Evolutionary conservation across 768 basidiomycete species (phyloP).

Genomic region (Lentinus tigrinus): DNA sequence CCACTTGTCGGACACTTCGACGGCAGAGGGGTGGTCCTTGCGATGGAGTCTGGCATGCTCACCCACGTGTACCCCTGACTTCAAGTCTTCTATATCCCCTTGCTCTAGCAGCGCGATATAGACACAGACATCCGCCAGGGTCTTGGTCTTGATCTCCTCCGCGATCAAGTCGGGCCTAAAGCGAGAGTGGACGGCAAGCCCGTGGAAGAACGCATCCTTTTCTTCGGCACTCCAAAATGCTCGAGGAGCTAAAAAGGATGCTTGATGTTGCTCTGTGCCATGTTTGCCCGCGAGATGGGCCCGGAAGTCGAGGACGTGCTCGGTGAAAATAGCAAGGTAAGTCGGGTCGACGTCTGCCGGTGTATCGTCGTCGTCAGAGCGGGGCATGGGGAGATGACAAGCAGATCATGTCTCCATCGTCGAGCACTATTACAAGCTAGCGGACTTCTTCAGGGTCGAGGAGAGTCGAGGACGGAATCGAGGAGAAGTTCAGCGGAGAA

Average conservation of each 20-base stretch:
- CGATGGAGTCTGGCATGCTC: slow-evolving; percentile 8
- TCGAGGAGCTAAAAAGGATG: slow-evolving; percentile 28
- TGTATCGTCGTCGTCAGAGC: slow-evolving; percentile 14
- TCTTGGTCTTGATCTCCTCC: slow-evolving; percentile 62
- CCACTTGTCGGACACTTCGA: slow-evolving; percentile 53
- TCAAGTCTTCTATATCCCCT: background rate
- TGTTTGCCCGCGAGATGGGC: slow-evolving; percentile 38
- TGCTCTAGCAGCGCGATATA: slow-evolving; percentile 60
- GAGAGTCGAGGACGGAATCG: background rate
- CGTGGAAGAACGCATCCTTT: slow-evolving; percentile 71
- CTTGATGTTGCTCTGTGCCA: slow-evolving; percentile 32
- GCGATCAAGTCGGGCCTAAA: slow-evolving; percentile 79
- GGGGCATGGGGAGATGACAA: slow-evolving; percentile 3
- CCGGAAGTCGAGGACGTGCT: slow-evolving; percentile 34
- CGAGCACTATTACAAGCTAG: background rate
- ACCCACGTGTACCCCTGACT: slow-evolving; percentile 23
- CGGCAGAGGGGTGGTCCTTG: slow-evolving; percentile 43
- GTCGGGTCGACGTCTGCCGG: slow-evolving; percentile 8
- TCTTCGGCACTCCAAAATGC: slow-evolving; percentile 68
- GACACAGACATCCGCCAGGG: slow-evolving; percentile 60
- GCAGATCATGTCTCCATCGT: slow-evolving; percentile 9
- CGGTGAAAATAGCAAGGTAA: slow-evolving; percentile 32
- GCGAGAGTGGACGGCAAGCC: slow-evolving; percentile 62
- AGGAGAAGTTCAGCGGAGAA: background rate
- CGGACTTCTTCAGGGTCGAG: background rate